Base-by-base conservation (phyloP, 352 stramenopile species). In the Globisporangium irregulare region DNA sequence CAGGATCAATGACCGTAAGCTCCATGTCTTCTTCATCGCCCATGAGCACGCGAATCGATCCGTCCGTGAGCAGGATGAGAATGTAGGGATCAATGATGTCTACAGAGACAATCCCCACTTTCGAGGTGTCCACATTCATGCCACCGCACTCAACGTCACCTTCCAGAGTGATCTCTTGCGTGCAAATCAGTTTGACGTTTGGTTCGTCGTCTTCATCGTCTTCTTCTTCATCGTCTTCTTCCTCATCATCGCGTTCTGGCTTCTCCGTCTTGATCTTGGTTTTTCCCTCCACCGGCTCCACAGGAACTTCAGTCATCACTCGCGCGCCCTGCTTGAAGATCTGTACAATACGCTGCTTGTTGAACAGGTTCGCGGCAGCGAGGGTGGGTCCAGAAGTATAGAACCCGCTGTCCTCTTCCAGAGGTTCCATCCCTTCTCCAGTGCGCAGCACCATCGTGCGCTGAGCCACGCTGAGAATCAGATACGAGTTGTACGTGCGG, bases 71-170 rank as follows among this genome's bases (percentile, higher is more conserved):
- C 32, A 96, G 67, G 14, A 96, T 50, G 1, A 96, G 70, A 64
- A 96, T 92, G 53, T 90, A 96, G 7, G 88, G 88, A 64, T 96
- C 88, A 18, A 91, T 84, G 18, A 94, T 81, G 69, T 94, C 84
- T 15, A 94, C 88, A 0, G 88, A 93, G 9, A 94, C 87, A 41
- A 96, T 92, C 32, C 82, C 82, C 0, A 96, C 86, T 25, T 68
- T 81, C 18, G 76, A 74, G 0, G 81, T 87, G 29, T 93, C 85
- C 8, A 96, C 86, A 36, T 93, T 93, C 80, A 96, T 93, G 22
- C 88, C 88, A 53, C 86, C 88, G 25, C 75, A 87, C 53, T 96
- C 88, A 10, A 96, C 73, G 46, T 93, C 86, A 12, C 81, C 88
- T 46, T 94, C 86, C 29, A 96, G 64, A 0, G 86, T 90, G 55